phyloP scores from a whole-genome alignment of 352 stramenopile species.

The Phytophthora megakarya region DNA sequence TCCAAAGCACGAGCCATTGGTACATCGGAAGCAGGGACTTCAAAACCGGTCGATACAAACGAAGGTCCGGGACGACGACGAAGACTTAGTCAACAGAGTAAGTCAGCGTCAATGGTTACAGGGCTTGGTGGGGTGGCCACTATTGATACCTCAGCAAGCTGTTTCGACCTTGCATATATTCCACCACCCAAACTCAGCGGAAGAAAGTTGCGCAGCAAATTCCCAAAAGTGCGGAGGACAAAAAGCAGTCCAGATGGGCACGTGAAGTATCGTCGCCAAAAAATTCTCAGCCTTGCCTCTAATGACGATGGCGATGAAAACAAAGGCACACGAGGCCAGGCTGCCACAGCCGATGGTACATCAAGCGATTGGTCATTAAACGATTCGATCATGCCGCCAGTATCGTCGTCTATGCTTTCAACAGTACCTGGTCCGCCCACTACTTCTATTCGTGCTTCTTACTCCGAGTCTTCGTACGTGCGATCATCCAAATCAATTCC shows the following conservation, averaged over 20 bases:
- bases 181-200: constrained; percentile 38
- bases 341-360: not conserved
- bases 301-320: constrained; percentile 7
- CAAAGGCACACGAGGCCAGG: constrained; percentile 7
- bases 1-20: constrained; percentile 21
- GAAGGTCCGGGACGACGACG: constrained; percentile 21
- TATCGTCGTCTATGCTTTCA: constrained; percentile 24
- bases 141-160: constrained; percentile 8
- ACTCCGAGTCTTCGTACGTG: constrained; percentile 17
- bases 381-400: constrained; percentile 30
- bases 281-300: constrained; percentile 15
- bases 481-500: constrained; percentile 31
- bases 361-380: constrained; percentile 1
- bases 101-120: constrained; percentile 17
- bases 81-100: constrained; percentile 28
- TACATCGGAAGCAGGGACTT: constrained; percentile 17
- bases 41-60: constrained; percentile 19
- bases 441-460: constrained; percentile 30
- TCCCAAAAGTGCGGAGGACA: constrained; percentile 25
- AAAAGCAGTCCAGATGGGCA: constrained; percentile 31
- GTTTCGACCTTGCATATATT: constrained; percentile 22
- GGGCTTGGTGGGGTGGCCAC: constrained; percentile 11
- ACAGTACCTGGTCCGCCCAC: constrained; percentile 18
- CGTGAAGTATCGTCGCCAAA: constrained; percentile 30
- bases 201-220: constrained; percentile 45